Evolutionary conservation across 1,284 basidiomycete genomes (phyloP).

Genomic region (Ganoderma boninense): DNA sequence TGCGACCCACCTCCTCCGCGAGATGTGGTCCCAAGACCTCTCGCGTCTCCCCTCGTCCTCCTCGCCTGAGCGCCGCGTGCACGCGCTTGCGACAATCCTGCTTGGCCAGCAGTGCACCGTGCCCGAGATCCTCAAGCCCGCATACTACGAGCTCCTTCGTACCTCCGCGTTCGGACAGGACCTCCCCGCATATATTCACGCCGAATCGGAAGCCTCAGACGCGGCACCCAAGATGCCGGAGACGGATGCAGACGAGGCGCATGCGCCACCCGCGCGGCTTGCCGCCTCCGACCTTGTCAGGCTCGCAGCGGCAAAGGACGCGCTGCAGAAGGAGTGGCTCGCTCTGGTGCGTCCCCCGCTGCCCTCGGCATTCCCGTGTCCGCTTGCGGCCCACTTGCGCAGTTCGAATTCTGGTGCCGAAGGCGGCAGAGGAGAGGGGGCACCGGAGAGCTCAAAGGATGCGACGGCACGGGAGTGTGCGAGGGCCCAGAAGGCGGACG

Average conservation of each 20-base stretch:
- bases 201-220: conserved; percentile 13
- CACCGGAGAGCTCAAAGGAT: neutral
- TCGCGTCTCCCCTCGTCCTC: neutral
- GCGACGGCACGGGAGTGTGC: conserved; percentile 25
- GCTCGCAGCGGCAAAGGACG: conserved; percentile 35
- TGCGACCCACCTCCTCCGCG: conserved; percentile 38
- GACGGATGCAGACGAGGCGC: conserved; percentile 20
- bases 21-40: conserved; percentile 42
- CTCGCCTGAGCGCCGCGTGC: conserved; percentile 18
- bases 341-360: conserved; percentile 31
- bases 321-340: conserved; percentile 37
- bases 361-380: conserved; percentile 32
- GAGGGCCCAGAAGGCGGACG: conserved; percentile 13
- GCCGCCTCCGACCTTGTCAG: conserved; percentile 34
- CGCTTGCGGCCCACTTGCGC: conserved; percentile 18
- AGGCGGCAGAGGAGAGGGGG: neutral
- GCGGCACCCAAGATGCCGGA: conserved; percentile 6
- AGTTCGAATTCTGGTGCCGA: conserved; percentile 9
- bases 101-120: conserved; percentile 42
- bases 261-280: conserved; percentile 19
- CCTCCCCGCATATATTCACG: conserved; percentile 20
- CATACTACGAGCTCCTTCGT: conserved; percentile 49
- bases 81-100: conserved; percentile 42
- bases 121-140: conserved; percentile 44
- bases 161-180: conserved; percentile 38